phyloP scores from a whole-genome alignment of 129 eudicot genomes.

The Flaveria robusta region DNA sequence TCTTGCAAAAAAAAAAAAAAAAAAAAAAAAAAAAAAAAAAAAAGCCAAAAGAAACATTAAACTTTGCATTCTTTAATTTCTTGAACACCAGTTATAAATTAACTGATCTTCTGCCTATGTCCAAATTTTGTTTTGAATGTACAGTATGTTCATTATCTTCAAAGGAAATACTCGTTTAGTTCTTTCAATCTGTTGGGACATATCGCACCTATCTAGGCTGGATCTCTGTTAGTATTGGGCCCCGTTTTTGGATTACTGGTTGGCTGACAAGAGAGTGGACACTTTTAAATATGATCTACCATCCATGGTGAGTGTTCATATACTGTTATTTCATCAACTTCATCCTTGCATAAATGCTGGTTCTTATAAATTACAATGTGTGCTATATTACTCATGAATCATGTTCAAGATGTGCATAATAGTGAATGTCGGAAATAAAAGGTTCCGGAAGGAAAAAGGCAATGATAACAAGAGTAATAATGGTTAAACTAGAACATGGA shows the following conservation, averaged over 20 bases:
- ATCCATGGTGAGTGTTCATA: slow-evolving; percentile 54
- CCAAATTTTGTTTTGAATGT: slow-evolving; percentile 9
- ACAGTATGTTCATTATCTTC: slow-evolving; percentile 91
- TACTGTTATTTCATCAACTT: not conserved
- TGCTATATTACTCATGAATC: not conserved
- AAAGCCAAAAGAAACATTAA: not conserved
- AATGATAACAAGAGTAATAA: not conserved
- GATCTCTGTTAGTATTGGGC: slow-evolving; percentile 68
- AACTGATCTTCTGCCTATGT: not conserved
- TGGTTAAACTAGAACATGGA: not conserved
- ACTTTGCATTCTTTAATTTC: not conserved
- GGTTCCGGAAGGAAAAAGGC: not conserved
- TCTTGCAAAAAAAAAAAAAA: not conserved
- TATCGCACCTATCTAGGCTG: slow-evolving; percentile 94
- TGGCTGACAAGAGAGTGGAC: slow-evolving; percentile 73
- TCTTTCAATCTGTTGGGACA: slow-evolving; percentile 91
- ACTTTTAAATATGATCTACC: slow-evolving; percentile 49
- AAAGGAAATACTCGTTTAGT: slow-evolving; percentile 76
- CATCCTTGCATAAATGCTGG: not conserved
- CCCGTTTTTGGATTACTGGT: slow-evolving; percentile 87
- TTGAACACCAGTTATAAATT: not conserved
- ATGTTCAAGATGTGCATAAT: not conserved
- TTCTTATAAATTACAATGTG: not conserved
- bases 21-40: no score
- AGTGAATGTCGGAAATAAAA: not conserved